Conservation (phyloP, 768 basidiomycete genomes). For the Boletus edulis region DNA sequence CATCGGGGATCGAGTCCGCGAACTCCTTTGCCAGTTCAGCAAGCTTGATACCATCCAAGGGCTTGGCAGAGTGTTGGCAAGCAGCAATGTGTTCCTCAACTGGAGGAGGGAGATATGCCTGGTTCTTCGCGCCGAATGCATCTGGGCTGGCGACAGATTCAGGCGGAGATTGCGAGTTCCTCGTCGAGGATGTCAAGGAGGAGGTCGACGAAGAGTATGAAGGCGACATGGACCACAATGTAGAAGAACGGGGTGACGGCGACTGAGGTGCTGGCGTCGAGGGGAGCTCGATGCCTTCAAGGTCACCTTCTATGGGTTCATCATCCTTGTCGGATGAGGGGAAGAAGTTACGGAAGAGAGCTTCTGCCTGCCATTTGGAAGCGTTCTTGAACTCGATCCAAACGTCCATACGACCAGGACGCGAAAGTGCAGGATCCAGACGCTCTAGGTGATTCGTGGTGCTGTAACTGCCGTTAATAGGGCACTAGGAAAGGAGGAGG, state of each 20-base stretch:
- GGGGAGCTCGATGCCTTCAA: constrained; percentile 46
- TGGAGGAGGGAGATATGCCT: constrained; percentile 62
- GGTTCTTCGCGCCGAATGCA: constrained; percentile 53
- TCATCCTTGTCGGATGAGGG: constrained; percentile 62
- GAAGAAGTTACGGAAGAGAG: constrained; percentile 89
- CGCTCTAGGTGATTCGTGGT: constrained; percentile 92
- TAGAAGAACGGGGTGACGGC: constrained; percentile 44
- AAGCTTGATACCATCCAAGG: constrained; percentile 62
- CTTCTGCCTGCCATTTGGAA: constrained; percentile 81
- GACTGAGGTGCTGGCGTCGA: constrained; percentile 41
- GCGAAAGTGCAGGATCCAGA: constrained; percentile 86
- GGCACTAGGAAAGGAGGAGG: not conserved
- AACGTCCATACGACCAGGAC: constrained; percentile 91
- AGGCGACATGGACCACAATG: constrained; percentile 43
- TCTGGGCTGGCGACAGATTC: constrained; percentile 18
- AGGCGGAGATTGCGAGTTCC: constrained; percentile 25
- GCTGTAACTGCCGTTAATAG: constrained; percentile 34
- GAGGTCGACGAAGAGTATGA: constrained; percentile 43
- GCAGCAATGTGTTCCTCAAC: constrained; percentile 56
- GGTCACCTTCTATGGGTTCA: constrained; percentile 37
- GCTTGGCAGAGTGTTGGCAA: constrained; percentile 60
- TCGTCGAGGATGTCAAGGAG: constrained; percentile 34
- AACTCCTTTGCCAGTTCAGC: constrained; percentile 73
- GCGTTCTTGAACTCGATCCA: constrained; percentile 91
- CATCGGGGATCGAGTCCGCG: constrained; percentile 78